Percentiles rank a stretch among this genome's conserved stretches.
Conservation (phyloP, 2,329 filamentous ascomycete genomes). For the Dactylellina parvicollis region DNA sequence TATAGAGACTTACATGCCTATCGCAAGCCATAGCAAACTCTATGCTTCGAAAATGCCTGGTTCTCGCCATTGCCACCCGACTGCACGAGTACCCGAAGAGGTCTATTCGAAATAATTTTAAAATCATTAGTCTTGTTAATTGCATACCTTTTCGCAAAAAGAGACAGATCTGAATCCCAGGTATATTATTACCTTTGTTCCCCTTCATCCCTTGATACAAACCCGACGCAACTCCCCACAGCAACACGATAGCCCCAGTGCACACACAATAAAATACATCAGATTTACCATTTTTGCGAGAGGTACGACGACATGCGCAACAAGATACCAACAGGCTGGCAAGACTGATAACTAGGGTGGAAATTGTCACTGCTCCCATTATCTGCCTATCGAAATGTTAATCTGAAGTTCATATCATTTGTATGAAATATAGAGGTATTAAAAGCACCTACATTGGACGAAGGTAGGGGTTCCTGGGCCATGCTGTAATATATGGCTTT, state of each 20-base stretch:
- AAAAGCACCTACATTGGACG: constrained; percentile 23
- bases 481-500: constrained; percentile 46
- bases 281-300: constrained; percentile 1
- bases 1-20: constrained; percentile 32
- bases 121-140: neutral
- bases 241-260: neutral
- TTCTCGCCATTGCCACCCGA: constrained; percentile 25
- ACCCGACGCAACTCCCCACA: constrained; percentile 33
- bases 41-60: constrained; percentile 42
- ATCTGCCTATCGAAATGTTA: constrained; percentile 14
- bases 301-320: constrained; percentile 7
- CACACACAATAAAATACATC: constrained; percentile 40
- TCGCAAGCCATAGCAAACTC: constrained; percentile 40
- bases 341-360: constrained; percentile 15
- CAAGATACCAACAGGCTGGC: constrained; percentile 30
- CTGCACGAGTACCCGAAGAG: constrained; percentile 45
- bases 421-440: neutral
- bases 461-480: constrained; percentile 34
- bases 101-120: constrained; percentile 12
- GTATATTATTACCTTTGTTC: constrained; percentile 31
- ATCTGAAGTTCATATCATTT: neutral
- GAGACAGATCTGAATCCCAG: too few relatives aligned
- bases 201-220: constrained; percentile 33
- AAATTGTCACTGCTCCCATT: constrained; percentile 15
- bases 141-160: too few relatives aligned